A percentile compares a stretch with the other conserved stretches of the same genome.
These are phyloP conservation scores for Ceratobasidium sp. DNA, from an alignment of 1,284 basidiomycete genomes.

Conservation along the genomic window DNA sequence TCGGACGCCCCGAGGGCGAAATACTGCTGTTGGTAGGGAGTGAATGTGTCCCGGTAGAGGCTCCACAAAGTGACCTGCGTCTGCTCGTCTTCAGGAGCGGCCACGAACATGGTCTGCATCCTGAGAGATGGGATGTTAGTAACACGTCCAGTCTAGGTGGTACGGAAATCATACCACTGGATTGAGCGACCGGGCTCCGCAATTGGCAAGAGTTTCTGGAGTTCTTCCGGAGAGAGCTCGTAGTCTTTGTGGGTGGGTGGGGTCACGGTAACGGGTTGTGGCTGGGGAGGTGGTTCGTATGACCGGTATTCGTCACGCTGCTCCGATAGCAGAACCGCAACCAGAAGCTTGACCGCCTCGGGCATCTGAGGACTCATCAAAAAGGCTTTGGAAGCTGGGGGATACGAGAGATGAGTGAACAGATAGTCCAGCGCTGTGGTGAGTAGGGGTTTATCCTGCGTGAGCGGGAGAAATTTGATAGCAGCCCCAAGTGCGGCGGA, in stretches of 20 bases:
- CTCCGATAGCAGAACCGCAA: constrained; percentile 74
- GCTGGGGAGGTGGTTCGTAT: constrained; percentile 67
- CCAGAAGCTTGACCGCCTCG: constrained; percentile 74
- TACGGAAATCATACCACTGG: constrained; percentile 71
- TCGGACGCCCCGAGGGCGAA: constrained; percentile 81
- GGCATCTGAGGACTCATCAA: constrained; percentile 77
- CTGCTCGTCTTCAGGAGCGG: constrained; percentile 77
- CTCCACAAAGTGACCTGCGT: constrained; percentile 94
- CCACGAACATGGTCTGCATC: constrained; percentile 85
- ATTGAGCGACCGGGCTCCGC: constrained; percentile 82
- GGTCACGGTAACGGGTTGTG: constrained; percentile 69
- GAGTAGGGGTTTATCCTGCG: constrained; percentile 76
- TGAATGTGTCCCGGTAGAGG: constrained; percentile 82
- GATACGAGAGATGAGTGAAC: constrained; percentile 80
- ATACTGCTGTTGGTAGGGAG: constrained; percentile 68
- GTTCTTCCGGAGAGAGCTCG: constrained; percentile 76
- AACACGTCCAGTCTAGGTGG: background rate
- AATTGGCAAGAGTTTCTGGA: constrained; percentile 69
- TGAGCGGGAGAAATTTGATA: constrained; percentile 79
- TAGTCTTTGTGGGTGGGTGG: constrained; percentile 65
- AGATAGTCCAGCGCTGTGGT: constrained; percentile 81
- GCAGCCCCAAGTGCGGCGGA: constrained; percentile 72
- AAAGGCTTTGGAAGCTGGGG: constrained; percentile 82
- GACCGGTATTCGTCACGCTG: constrained; percentile 71
- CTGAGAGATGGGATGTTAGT: constrained; percentile 60